A percentile compares a stretch with the other conserved stretches of the same genome.
These are phyloP conservation scores for Tolypocladium ophioglossoides DNA, from an alignment of 2,329 filamentous ascomycete genomes.

Conservation along the genomic window DNA sequence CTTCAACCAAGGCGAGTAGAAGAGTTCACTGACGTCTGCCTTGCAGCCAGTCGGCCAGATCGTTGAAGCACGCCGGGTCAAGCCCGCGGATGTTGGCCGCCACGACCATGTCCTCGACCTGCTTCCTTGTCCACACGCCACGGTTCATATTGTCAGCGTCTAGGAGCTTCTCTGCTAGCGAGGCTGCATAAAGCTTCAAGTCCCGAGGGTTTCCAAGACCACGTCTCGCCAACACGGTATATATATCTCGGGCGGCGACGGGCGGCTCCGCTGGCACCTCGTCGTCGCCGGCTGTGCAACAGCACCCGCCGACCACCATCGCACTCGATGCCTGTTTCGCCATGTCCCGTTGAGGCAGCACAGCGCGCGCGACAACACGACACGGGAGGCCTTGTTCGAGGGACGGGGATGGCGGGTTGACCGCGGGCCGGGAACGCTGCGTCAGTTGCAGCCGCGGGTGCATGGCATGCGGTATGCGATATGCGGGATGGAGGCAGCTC, in stretches of 20 bases:
- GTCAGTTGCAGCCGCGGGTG: not conserved
- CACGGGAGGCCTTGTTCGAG: not conserved
- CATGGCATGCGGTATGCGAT: not conserved
- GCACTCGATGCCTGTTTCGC: not conserved
- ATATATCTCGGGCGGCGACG: not conserved
- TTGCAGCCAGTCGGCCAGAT: conserved; percentile 5
- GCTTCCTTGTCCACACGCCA: conserved; percentile 2
- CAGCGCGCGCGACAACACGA: not conserved
- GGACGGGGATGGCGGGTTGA: not conserved
- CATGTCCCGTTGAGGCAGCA: not conserved
- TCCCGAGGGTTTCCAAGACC: not conserved
- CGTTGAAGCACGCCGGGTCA: conserved; percentile 4
- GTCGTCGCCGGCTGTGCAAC: not conserved
- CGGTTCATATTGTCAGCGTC: not conserved
- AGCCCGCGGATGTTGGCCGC: conserved; percentile 6
- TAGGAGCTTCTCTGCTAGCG: not conserved
- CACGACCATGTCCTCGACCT: conserved; percentile 9
- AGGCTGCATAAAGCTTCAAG: not conserved
- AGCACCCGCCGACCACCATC: not conserved
- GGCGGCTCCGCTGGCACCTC: not conserved
- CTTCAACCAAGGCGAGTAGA: not conserved
- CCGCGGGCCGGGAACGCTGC: not conserved
- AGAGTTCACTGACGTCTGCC: not conserved
- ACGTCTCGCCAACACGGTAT: not conserved
- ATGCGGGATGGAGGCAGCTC: not conserved